Evolutionary conservation across 2,329 filamentous ascomycete species (phyloP).

Genomic region (Xylariaceae sp.): DNA sequence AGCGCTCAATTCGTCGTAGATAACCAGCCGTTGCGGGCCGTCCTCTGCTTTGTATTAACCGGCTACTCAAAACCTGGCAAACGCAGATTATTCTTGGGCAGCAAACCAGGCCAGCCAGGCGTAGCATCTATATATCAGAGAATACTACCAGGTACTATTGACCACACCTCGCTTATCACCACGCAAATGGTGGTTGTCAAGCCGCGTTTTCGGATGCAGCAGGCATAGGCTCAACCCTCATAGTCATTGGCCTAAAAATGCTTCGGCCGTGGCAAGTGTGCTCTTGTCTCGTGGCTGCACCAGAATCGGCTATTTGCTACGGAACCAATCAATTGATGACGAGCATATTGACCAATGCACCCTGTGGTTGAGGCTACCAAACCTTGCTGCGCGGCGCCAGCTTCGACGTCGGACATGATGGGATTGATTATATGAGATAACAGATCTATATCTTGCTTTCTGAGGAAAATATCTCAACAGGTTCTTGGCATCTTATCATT

Average conservation of each 20-base stretch:
- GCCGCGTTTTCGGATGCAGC: constrained; percentile 15
- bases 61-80: constrained; percentile 7
- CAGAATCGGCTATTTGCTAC: constrained; percentile 11
- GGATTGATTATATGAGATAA: not conserved
- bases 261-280: constrained; percentile 1
- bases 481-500: not conserved
- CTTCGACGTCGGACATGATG: not conserved
- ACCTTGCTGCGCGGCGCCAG: constrained; percentile 5
- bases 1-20: not conserved
- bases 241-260: constrained; percentile 14
- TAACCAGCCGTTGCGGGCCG: constrained; percentile 11
- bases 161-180: constrained; percentile 8
- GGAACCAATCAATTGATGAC: constrained; percentile 5
- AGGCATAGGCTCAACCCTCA: constrained; percentile 11
- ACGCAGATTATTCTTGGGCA: constrained; percentile 1
- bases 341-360: not conserved
- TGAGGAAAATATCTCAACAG: not conserved
- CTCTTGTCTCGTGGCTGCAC: constrained; percentile 9
- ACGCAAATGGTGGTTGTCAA: constrained; percentile 7
- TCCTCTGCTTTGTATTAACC: constrained; percentile 14
- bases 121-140: constrained; percentile 2
- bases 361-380: constrained; percentile 5
- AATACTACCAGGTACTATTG: not conserved
- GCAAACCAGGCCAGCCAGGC: constrained; percentile 4
- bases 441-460: not conserved